phyloP scores from a whole-genome alignment of 2,329 filamentous ascomycete genomes.

The Monosporascus sp. region DNA sequence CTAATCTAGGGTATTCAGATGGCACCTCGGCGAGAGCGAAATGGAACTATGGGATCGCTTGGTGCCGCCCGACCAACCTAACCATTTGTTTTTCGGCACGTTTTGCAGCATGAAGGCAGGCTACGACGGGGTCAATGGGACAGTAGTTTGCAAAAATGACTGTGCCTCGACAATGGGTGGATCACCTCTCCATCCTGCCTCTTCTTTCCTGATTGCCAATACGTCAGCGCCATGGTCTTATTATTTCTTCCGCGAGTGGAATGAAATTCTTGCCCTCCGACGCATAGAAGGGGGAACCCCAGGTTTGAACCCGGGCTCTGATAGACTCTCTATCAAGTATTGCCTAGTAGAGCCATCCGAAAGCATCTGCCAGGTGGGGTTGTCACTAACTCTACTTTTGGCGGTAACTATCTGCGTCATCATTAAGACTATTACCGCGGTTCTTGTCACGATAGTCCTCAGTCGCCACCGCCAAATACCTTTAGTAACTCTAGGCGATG shows the following conservation, averaged over 20 bases:
- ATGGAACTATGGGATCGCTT: constrained; percentile 11
- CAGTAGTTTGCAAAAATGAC: neutral
- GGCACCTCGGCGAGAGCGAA: constrained; percentile 11
- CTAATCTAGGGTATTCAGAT: too few species aligned
- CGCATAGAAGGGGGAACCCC: too few species aligned
- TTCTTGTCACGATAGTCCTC: constrained; percentile 26
- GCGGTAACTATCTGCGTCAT: constrained; percentile 28
- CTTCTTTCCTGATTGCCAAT: too few species aligned
- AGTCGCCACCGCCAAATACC: constrained; percentile 32
- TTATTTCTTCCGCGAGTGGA: neutral
- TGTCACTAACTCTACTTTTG: constrained; percentile 15
- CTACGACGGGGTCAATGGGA: accelerated
- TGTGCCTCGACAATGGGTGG: neutral
- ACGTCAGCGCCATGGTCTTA: neutral
- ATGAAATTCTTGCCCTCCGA: neutral
- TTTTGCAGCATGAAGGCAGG: constrained; percentile 11
- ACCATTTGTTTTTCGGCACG: constrained; percentile 14
- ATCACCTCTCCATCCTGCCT: too few species aligned
- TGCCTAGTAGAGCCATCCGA: constrained; percentile 14
- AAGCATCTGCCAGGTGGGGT: constrained; percentile 11
- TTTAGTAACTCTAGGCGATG: constrained; percentile 47
- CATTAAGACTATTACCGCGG: constrained; percentile 34
- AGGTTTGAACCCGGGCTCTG: neutral
- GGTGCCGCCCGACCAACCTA: constrained; percentile 11
- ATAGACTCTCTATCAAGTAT: constrained; percentile 10